These are phyloP conservation scores for Xylariaceae sp. DNA, from an alignment of 2,329 filamentous ascomycete species.

Conservation along the genomic window DNA sequence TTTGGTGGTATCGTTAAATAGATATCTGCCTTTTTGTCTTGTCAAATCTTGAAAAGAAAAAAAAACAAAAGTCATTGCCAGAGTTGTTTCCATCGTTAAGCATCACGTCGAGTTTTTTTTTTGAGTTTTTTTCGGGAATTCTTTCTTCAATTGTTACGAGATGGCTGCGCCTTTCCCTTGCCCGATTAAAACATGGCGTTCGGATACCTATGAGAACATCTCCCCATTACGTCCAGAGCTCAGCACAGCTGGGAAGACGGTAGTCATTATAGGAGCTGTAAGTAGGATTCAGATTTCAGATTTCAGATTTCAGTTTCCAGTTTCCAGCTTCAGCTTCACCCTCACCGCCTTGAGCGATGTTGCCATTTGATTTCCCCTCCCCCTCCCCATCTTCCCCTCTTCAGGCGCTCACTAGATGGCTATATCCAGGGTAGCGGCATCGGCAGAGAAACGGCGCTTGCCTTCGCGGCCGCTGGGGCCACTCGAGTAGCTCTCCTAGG, in stretches of 20 bases:
- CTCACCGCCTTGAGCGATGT: background rate
- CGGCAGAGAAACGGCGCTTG: conserved; percentile 7
- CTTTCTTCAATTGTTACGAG: background rate
- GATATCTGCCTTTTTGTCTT: too few relatives aligned
- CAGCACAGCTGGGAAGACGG: conserved; percentile 4
- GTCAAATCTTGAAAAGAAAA: too few relatives aligned
- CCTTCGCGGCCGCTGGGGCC: conserved; percentile 15
- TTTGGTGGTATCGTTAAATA: too few relatives aligned
- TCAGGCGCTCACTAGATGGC: background rate
- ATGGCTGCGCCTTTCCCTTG: conserved; percentile 10
- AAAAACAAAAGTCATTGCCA: too few relatives aligned
- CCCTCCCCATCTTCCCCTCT: background rate
- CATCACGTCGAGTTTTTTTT: too few relatives aligned
- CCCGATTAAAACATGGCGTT: conserved; percentile 4
- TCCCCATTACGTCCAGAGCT: conserved; percentile 5
- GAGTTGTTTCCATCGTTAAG: too few relatives aligned
- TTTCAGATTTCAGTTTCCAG: too few relatives aligned
- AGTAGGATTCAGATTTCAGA: background rate
- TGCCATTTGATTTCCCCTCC: background rate
- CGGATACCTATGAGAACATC: conserved; percentile 11
- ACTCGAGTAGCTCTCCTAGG: conserved; percentile 11
- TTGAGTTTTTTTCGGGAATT: too few relatives aligned
- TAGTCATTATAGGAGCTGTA: conserved; percentile 6
- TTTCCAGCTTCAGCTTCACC: background rate
- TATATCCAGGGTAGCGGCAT: conserved; percentile 13